Evolutionary conservation across 2,329 filamentous ascomycete genomes (phyloP).

Genomic region (Nemania bipapillata): DNA sequence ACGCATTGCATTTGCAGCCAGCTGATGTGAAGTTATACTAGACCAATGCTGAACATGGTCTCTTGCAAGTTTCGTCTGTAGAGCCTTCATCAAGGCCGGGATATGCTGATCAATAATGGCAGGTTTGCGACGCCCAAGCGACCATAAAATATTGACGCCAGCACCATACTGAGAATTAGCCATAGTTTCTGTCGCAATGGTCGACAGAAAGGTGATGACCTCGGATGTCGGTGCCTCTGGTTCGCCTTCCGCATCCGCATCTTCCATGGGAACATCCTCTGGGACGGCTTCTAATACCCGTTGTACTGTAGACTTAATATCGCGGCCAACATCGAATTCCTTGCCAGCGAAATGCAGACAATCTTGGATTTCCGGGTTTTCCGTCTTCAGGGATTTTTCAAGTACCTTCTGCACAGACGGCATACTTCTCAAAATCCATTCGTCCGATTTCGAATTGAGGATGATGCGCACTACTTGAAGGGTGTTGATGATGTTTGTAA

Average conservation of each 20-base stretch:
- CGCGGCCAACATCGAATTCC: conserved; percentile 73
- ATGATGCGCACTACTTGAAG: conserved; percentile 92
- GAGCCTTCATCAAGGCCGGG: conserved; percentile 85
- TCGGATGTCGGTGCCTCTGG: conserved; percentile 84
- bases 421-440: conserved; percentile 87
- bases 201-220: conserved; percentile 84
- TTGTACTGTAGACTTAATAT: conserved; percentile 79
- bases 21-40: conserved; percentile 64
- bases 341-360: conserved; percentile 82
- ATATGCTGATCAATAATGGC: conserved; percentile 92
- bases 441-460: conserved; percentile 84
- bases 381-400: conserved; percentile 87
- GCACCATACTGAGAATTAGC: conserved; percentile 83
- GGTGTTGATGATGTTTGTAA: conserved; percentile 90
- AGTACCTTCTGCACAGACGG: conserved; percentile 83
- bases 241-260: conserved; percentile 85
- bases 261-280: conserved; percentile 77
- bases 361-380: conserved; percentile 92
- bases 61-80: conserved; percentile 90
- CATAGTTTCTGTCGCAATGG: conserved; percentile 87
- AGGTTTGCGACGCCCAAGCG: conserved; percentile 83
- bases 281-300: conserved; percentile 90
- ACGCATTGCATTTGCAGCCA: conserved; percentile 54
- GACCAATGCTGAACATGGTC: conserved; percentile 87
- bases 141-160: conserved; percentile 93